A percentile compares a stretch with the other conserved stretches of the same genome.
phyloP scores from a whole-genome alignment of 768 basidiomycete genomes.

The Lyophyllum semitale region DNA sequence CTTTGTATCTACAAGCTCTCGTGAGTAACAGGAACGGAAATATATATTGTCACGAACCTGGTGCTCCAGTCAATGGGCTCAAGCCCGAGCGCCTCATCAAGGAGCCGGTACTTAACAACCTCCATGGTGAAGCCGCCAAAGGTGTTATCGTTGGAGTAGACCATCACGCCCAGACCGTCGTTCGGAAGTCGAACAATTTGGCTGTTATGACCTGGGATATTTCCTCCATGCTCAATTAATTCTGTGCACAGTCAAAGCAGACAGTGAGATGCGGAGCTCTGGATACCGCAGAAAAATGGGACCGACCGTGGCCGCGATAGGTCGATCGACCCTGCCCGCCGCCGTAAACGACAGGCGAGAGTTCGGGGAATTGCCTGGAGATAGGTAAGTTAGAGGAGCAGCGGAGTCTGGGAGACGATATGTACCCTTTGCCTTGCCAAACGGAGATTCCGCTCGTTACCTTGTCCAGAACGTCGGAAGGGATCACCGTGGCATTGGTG shows the following conservation, averaged over 20 bases:
- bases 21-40: not conserved
- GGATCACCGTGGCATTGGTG: slow-evolving; percentile 25
- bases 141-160: slow-evolving; percentile 14
- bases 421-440: slow-evolving; percentile 12
- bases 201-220: slow-evolving; percentile 25
- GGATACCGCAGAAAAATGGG: not conserved
- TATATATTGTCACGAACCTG: not conserved
- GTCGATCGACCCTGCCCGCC: slow-evolving; percentile 23
- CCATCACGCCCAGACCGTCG: slow-evolving; percentile 9
- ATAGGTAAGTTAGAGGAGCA: not conserved
- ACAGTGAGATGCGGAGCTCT: not conserved
- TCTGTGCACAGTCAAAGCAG: slow-evolving; percentile 1
- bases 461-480: slow-evolving; percentile 20
- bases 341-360: slow-evolving; percentile 27
- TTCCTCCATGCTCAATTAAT: slow-evolving; percentile 21
- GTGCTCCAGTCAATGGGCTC: slow-evolving; percentile 11
- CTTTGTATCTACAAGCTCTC: slow-evolving; percentile 1
- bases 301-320: slow-evolving; percentile 28
- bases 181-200: slow-evolving; percentile 12
- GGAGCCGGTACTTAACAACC: slow-evolving; percentile 5
- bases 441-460: slow-evolving; percentile 26
- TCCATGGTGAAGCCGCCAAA: slow-evolving; percentile 5
- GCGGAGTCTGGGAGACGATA: not conserved
- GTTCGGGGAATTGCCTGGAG: slow-evolving; percentile 18
- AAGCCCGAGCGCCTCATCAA: slow-evolving; percentile 14